Evolutionary conservation across 805 yeast species (phyloP), one percentile per base, ranked within the genome.

Genomic region (Metschnikowia picachoensis): DNA sequence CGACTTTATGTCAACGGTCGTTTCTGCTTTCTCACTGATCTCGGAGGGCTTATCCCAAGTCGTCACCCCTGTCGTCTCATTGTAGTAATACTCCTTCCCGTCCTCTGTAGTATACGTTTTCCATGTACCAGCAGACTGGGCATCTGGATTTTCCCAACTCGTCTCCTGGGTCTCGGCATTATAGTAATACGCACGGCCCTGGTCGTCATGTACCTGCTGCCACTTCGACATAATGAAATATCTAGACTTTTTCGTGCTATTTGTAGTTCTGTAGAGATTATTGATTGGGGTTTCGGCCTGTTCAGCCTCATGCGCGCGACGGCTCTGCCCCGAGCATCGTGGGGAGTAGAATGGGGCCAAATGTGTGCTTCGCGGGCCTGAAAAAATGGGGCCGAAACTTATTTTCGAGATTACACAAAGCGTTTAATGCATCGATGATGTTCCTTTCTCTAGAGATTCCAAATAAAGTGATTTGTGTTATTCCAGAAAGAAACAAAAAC

Each of bases 21-120:
- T 10, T 30, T 35, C 48, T 11, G 52, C 32, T 11, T 15, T n/a
- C 4, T 37, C 46, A 15, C 47, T 37, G 14, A 78, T 70, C 30
- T 74, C 82, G 1, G 60, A 70, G 0, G 96, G 96, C n/a, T 79
- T 64, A 15, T 82, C 86, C 97, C 97, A 91, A 0, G 83, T 81
- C 15, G 94, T 83, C 56, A 82, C 81, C 6, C 79, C 76, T 0
- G 92, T 78, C 27, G 64, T 64, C 12, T 73, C 68, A 58, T 86
- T 85, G 64, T 83, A 83, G 69, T 86, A 90, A 62, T 89, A 89
- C 15, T 72, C 68, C 43, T 67, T 68, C 3, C 91, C 78, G 10
- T 72, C 90, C 14, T 77, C 79, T 1, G 83, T 73, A 16, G 68
- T 66, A 33, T 67, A 70, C 14, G 82, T 70, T 25, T 78, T 75